phyloP scores from a whole-genome alignment of 345 rosid species.

The Draba incana region DNA sequence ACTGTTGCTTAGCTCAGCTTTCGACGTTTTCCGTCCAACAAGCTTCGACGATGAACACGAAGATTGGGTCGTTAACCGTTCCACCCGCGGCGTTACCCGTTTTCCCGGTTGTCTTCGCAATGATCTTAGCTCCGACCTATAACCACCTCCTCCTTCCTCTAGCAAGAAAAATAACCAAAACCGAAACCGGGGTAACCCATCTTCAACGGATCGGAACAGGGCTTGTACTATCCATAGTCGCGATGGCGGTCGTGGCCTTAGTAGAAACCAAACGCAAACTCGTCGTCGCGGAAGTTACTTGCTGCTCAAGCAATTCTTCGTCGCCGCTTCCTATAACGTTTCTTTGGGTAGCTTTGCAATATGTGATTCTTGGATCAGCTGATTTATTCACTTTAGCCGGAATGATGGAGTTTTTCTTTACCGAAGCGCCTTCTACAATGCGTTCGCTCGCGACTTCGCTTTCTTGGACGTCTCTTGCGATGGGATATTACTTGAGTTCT shows the following conservation, averaged over 20 bases:
- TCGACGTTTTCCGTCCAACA: constrained; percentile 92
- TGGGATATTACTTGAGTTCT: constrained; percentile 91
- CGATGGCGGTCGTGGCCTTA: constrained; percentile 83
- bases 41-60: constrained; percentile 90
- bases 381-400: constrained; percentile 91
- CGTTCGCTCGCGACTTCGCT: constrained; percentile 87
- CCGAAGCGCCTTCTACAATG: constrained; percentile 81
- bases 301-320: constrained; percentile 40
- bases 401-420: constrained; percentile 94
- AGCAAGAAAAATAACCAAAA: constrained; percentile 60
- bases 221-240: constrained; percentile 65
- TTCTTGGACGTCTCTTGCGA: constrained; percentile 93
- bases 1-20: constrained; percentile 95
- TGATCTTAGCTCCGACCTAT: constrained; percentile 76
- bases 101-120: constrained; percentile 77
- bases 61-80: constrained; percentile 61
- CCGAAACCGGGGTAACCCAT: constrained; percentile 75
- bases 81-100: constrained; percentile 94
- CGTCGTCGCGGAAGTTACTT: constrained; percentile 41
- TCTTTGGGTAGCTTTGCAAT: constrained; percentile 87
- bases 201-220: constrained; percentile 86
- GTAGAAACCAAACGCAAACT: constrained; percentile 67
- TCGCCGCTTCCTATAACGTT: constrained; percentile 81
- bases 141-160: constrained; percentile 67
- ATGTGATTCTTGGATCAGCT: constrained; percentile 93